Conservation (phyloP, 495 filamentous ascomycete species). For the Neurospora tetrasperma region DNA sequence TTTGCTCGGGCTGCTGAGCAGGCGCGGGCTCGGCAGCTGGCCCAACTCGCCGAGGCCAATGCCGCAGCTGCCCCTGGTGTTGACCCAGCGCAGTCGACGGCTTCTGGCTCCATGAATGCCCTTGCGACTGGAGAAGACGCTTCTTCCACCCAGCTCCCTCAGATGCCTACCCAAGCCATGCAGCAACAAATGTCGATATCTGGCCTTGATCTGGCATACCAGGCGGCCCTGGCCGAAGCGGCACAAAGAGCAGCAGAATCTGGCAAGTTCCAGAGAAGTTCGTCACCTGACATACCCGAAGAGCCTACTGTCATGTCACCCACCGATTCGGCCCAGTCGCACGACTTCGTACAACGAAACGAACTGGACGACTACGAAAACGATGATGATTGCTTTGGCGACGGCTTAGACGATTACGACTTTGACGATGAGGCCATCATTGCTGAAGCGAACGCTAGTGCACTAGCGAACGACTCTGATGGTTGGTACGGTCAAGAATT, state of each 20-base stretch:
- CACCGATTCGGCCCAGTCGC: conserved; percentile 27
- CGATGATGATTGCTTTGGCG: conserved; percentile 33
- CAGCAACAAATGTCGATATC: conserved; percentile 4
- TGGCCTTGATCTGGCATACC: conserved; percentile 57
- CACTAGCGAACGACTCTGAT: conserved; percentile 80
- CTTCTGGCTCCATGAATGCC: conserved; percentile 26
- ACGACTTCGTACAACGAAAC: conserved; percentile 7
- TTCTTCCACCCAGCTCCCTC: conserved; percentile 13
- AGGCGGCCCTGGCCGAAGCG: conserved; percentile 70
- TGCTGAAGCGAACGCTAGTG: conserved; percentile 89
- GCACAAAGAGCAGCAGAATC: conserved; percentile 62
- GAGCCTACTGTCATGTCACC: conserved; percentile 37
- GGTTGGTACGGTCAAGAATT: conserved; percentile 96
- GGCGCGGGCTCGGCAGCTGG: conserved; percentile 18
- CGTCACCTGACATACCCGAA: conserved; percentile 40
- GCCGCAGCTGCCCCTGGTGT: background rate
- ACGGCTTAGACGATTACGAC: conserved; percentile 47
- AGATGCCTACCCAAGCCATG: conserved; percentile 4
- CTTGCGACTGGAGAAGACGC: conserved; percentile 7
- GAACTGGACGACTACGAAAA: conserved; percentile 26
- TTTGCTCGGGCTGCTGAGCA: conserved; percentile 35
- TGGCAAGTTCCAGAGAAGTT: conserved; percentile 54
- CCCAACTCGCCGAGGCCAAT: conserved; percentile 18
- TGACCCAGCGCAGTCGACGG: conserved; percentile 19
- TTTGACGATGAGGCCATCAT: conserved; percentile 82